These are phyloP conservation scores for Neurospora sp. DNA, from an alignment of 2,329 filamentous ascomycete species.

Conservation along the genomic window DNA sequence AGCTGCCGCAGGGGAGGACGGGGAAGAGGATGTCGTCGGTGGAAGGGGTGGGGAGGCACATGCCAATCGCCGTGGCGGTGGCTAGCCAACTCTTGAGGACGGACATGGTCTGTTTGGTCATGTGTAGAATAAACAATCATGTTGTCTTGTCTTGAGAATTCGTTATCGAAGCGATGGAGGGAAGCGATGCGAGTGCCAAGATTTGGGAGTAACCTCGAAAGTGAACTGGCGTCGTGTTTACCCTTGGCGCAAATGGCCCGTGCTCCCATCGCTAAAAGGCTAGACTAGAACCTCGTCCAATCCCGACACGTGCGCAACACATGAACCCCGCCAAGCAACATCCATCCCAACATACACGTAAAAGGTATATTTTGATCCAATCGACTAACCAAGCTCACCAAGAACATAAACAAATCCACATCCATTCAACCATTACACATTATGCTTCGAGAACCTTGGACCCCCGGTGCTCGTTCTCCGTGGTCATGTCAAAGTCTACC, in stretches of 20 bases:
- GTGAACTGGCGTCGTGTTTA: neutral
- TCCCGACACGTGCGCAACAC: too few relatives aligned
- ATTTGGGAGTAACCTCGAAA: neutral
- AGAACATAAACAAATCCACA: neutral
- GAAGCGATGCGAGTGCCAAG: neutral
- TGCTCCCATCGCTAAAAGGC: neutral
- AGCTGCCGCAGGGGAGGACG: constrained; percentile 50
- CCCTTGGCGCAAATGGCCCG: neutral
- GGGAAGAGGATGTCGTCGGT: constrained; percentile 36
- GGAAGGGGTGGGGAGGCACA: neutral
- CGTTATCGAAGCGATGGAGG: neutral
- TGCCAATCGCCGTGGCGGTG: neutral
- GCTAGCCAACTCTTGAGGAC: neutral
- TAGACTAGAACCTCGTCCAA: neutral
- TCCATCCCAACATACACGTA: too few relatives aligned
- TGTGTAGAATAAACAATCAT: neutral
- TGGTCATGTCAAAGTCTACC: neutral
- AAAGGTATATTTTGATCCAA: too few relatives aligned
- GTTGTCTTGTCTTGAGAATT: neutral
- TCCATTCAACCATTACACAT: neutral
- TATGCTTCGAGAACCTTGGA: neutral
- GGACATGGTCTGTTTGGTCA: neutral
- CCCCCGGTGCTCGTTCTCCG: neutral
- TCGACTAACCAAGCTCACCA: too few relatives aligned
- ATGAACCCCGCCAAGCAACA: neutral